phyloP scores from a whole-genome alignment of 345 rosid genomes.

The Lepidium sativum region DNA sequence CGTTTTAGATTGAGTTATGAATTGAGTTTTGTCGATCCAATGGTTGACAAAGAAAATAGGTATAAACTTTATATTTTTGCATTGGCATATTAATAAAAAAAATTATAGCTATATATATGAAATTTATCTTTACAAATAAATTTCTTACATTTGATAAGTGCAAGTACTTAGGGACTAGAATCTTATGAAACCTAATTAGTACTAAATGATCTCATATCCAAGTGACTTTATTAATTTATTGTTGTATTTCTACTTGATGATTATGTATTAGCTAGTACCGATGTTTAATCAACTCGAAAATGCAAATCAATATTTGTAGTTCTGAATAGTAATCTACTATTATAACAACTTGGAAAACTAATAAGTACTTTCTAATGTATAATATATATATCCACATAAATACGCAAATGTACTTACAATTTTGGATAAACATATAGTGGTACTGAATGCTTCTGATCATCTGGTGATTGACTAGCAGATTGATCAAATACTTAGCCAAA shows the following conservation, averaged over 20 bases:
- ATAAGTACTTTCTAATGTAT: background rate
- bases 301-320: background rate
- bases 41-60: too few species aligned
- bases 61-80: too few species aligned
- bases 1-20: too few species aligned
- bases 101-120: background rate
- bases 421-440: background rate
- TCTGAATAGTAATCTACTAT: background rate
- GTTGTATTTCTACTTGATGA: background rate
- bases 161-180: background rate
- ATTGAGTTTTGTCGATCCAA: too few species aligned
- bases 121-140: too few species aligned
- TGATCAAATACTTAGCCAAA: background rate
- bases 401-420: slow-evolving; percentile 1
- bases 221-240: background rate
- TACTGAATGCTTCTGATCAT: background rate
- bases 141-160: background rate
- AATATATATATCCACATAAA: background rate
- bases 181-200: background rate
- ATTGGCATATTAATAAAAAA: too few species aligned
- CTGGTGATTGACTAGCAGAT: background rate
- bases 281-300: background rate
- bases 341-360: background rate
- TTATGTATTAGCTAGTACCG: background rate
- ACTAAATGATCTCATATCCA: background rate